Percentiles rank a stretch among this genome's conserved stretches.
Evolutionary conservation across 1,284 basidiomycete genomes (phyloP).

Genomic region (Tylopilus orsonianus): DNA sequence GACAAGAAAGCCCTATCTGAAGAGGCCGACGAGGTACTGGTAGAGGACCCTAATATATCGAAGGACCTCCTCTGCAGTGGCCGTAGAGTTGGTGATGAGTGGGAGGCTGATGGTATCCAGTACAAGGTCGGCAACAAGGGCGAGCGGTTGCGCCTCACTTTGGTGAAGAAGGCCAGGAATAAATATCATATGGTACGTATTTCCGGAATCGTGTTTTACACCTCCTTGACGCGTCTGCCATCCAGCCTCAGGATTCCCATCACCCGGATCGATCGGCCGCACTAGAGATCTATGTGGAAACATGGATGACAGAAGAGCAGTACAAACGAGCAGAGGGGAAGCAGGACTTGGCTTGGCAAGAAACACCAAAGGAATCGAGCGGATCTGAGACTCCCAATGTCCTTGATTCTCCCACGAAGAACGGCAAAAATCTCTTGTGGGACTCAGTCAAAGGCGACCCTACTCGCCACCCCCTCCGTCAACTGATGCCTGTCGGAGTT

Average conservation of each 20-base stretch:
- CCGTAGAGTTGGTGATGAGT: conserved; percentile 68
- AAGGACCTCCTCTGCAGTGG: conserved; percentile 51
- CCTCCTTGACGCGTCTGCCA: conserved; percentile 8
- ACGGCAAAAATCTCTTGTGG: conserved; percentile 51
- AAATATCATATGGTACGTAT: conserved; percentile 69
- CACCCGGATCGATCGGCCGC: conserved; percentile 70
- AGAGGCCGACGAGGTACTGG: conserved; percentile 38
- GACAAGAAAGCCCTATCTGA: conserved; percentile 26
- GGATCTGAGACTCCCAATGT: conserved; percentile 42
- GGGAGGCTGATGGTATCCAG: conserved; percentile 64
- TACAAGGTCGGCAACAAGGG: conserved; percentile 73
- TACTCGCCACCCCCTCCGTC: conserved; percentile 40
- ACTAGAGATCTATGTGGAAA: conserved; percentile 68
- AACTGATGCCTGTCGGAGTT: conserved; percentile 45
- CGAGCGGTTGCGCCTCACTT: conserved; percentile 62
- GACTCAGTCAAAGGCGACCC: conserved; percentile 39
- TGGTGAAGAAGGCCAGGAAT: conserved; percentile 66
- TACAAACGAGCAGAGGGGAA: conserved; percentile 62
- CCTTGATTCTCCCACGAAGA: conserved; percentile 36
- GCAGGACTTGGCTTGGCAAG: conserved; percentile 68
- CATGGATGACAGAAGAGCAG: conserved; percentile 75
- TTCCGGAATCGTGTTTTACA: background rate
- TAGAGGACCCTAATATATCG: conserved; percentile 46
- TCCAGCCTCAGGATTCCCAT: conserved; percentile 70
- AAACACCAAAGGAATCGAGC: conserved; percentile 41